A percentile compares a stretch with the other conserved stretches of the same genome.
These are phyloP conservation scores for Apiospora arundinis DNA, from an alignment of 2,329 filamentous ascomycete species.

Conservation along the genomic window DNA sequence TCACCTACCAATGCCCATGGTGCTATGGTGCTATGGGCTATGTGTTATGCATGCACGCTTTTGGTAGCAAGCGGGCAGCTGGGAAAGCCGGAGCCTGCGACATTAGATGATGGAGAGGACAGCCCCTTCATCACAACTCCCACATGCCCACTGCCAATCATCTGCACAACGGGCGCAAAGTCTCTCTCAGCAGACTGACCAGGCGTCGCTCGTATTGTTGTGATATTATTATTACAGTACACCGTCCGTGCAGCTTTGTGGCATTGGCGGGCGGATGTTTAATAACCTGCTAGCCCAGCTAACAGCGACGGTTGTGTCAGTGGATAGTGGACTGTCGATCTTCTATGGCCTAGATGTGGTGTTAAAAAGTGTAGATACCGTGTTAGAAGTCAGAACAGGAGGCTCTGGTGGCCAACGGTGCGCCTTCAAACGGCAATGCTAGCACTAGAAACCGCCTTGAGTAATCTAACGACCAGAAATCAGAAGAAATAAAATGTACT, in stretches of 20 bases:
- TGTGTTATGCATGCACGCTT: background rate
- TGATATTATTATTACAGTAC: conserved; percentile 14
- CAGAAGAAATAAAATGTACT: background rate
- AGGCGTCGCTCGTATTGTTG: conserved; percentile 9
- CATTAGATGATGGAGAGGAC: background rate
- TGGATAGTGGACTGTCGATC: conserved; percentile 14
- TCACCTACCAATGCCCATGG: too few species aligned
- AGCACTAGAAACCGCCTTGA: background rate
- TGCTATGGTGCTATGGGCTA: too few species aligned
- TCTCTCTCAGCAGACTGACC: background rate
- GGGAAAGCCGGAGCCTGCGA: background rate
- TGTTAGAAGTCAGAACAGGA: background rate
- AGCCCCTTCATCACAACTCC: conserved; percentile 1
- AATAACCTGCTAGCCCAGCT: conserved; percentile 13
- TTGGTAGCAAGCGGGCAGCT: background rate
- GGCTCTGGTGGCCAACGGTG: conserved; percentile 17
- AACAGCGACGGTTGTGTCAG: conserved; percentile 16
- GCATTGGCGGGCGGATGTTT: conserved; percentile 4
- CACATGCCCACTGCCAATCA: conserved; percentile 11
- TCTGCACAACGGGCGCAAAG: background rate
- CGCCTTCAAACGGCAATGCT: background rate
- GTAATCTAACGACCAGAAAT: background rate
- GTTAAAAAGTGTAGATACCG: background rate
- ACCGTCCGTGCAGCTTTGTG: conserved; percentile 5
- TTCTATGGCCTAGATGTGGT: background rate